phyloP scores from a whole-genome alignment of 2,329 filamentous ascomycete species.

The Aquanectria penicillioides region DNA sequence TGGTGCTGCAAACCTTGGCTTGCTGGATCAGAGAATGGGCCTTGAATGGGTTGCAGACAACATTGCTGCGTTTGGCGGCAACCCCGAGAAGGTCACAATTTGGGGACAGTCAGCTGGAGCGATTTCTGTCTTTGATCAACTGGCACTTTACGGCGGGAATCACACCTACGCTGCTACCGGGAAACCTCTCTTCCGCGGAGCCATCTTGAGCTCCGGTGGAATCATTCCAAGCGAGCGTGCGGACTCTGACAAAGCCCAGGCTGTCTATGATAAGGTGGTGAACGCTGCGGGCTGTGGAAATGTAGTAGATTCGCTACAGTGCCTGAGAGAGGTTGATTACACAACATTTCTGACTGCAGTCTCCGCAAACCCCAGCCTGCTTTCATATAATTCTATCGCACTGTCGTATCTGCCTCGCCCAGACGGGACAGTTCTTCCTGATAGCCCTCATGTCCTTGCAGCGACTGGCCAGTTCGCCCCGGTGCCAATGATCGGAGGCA shows the following conservation, averaged over 20 bases:
- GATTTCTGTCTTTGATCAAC: constrained; percentile 72
- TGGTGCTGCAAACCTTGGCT: constrained; percentile 66
- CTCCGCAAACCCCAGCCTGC: constrained; percentile 66
- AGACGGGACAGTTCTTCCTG: constrained; percentile 63
- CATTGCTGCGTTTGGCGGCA: constrained; percentile 72
- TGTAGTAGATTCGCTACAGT: constrained; percentile 60
- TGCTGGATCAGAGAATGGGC: constrained; percentile 68
- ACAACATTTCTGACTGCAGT: constrained; percentile 63
- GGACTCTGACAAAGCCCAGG: constrained; percentile 65
- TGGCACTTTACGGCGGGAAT: constrained; percentile 69
- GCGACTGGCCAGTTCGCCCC: constrained; percentile 60
- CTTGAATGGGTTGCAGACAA: constrained; percentile 73
- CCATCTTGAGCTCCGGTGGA: constrained; percentile 71
- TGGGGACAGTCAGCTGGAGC: constrained; percentile 70
- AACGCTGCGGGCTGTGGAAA: constrained; percentile 62
- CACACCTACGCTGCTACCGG: constrained; percentile 67
- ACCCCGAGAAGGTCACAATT: constrained; percentile 71
- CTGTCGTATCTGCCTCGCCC: constrained; percentile 71
- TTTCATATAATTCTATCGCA: constrained; percentile 66
- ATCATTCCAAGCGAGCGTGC: constrained; percentile 61
- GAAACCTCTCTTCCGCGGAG: constrained; percentile 66
- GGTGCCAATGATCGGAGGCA: constrained; percentile 71
- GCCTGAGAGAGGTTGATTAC: constrained; percentile 64
- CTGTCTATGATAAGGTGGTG: constrained; percentile 63
- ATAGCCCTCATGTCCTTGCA: constrained; percentile 62